Evolutionary conservation across 2,329 filamentous ascomycete genomes (phyloP).

Genomic region (Pseudocercospora macadamiae): DNA sequence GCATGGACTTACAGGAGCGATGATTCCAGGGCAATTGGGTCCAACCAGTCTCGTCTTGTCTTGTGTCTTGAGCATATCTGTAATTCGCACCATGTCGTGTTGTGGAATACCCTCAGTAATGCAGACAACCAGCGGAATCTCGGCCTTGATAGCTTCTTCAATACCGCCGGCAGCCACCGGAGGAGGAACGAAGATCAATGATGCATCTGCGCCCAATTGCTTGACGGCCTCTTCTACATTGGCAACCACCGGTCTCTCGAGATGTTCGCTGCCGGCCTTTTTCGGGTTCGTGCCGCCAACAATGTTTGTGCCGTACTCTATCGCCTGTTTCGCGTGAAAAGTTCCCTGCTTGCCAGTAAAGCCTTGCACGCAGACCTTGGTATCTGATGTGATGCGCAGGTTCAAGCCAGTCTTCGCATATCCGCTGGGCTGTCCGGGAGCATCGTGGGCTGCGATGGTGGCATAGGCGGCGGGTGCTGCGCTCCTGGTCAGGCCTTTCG

Average conservation of each 20-base stretch:
- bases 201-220: conserved; percentile 86
- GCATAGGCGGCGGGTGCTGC: conserved; percentile 70
- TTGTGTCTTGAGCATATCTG: conserved; percentile 96
- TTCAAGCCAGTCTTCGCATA: conserved; percentile 56
- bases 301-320: conserved; percentile 98
- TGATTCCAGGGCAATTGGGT: conserved; percentile 98
- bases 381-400: conserved; percentile 89
- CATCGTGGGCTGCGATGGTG: conserved; percentile 58
- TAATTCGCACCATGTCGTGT: conserved; percentile 99
- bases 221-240: conserved; percentile 86
- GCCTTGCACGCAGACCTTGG: conserved; percentile 94
- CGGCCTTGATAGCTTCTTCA: conserved; percentile 90
- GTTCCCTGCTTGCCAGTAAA: conserved; percentile 78
- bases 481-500: conserved; percentile 48
- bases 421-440: conserved; percentile 44
- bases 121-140: conserved; percentile 93
- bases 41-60: conserved; percentile 95
- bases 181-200: conserved; percentile 96
- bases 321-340: conserved; percentile 96
- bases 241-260: conserved; percentile 90
- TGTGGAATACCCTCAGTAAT: conserved; percentile 98
- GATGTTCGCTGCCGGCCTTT: conserved; percentile 90
- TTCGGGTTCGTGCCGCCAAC: conserved; percentile 99
- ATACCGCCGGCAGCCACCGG: conserved; percentile 92
- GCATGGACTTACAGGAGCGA: conserved; percentile 64